phyloP scores from a whole-genome alignment of 2,329 filamentous ascomycete species.

The Colletotrichum sp. region DNA sequence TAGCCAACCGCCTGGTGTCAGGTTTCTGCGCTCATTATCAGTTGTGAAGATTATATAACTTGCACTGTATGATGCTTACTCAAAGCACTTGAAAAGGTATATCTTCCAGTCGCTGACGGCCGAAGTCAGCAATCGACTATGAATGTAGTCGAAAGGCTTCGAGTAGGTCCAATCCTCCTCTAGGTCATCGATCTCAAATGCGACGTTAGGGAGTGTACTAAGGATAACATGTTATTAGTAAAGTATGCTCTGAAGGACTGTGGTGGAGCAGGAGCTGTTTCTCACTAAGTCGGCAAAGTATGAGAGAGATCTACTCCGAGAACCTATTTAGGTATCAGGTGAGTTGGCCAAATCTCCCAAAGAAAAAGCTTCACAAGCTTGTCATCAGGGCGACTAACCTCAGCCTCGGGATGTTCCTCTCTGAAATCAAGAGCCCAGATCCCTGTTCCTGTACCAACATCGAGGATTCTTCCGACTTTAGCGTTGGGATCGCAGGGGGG shows the following conservation, averaged over 20 bases:
- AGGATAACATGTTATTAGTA: neutral
- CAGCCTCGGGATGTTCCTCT: neutral
- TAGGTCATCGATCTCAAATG: neutral
- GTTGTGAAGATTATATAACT: neutral
- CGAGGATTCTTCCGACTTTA: neutral
- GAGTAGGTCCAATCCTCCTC: neutral
- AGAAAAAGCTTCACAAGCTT: neutral
- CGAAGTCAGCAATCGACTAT: neutral
- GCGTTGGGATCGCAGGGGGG: neutral
- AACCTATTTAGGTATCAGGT: neutral
- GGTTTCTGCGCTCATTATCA: neutral
- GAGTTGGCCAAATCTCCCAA: neutral
- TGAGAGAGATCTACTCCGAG: neutral
- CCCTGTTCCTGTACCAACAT: neutral
- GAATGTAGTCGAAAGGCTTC: neutral
- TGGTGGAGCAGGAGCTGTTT: neutral
- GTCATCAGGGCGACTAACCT: neutral
- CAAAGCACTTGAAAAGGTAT: neutral
- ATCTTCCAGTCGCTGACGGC: neutral
- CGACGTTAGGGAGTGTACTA: neutral
- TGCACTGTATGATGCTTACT: neutral
- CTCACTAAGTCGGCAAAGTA: neutral
- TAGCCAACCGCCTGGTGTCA: neutral
- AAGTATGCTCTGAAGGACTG: neutral
- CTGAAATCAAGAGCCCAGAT: neutral